These are phyloP conservation scores for Picea glauca DNA, from an alignment of 75 land plant species.

Conservation along the genomic window DNA sequence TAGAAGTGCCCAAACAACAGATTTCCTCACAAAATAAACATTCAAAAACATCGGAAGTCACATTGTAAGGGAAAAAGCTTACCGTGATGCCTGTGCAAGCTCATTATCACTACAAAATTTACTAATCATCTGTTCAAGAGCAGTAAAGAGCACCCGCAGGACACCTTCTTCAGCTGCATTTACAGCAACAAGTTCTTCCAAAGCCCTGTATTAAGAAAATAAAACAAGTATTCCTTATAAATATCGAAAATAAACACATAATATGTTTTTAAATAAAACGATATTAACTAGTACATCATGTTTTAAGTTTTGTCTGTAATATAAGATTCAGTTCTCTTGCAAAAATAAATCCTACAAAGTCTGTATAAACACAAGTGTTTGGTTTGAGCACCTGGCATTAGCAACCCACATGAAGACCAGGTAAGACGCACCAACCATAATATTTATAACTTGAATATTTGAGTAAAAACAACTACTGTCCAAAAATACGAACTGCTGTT, in stretches of 20 bases:
- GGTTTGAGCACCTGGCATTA: not conserved
- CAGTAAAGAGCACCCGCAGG: slow-evolving; percentile 66
- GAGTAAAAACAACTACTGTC: too few species aligned
- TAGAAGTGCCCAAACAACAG: not conserved
- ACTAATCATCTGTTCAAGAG: slow-evolving; percentile 57
- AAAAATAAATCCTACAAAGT: not conserved
- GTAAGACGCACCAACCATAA: too few species aligned
- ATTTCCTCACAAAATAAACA: not conserved
- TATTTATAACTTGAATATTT: too few species aligned
- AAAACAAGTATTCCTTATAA: not conserved
- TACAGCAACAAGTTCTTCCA: slow-evolving; percentile 70
- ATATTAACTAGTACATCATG: too few species aligned
- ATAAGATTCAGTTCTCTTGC: not conserved
- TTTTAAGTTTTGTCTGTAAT: not conserved
- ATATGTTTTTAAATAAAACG: not conserved
- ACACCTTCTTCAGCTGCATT: slow-evolving; percentile 83
- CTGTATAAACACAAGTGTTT: not conserved
- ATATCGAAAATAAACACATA: not conserved
- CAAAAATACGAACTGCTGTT: too few species aligned
- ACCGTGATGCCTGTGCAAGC: slow-evolving; percentile 78
- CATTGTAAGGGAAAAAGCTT: not conserved
- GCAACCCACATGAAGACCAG: too few species aligned
- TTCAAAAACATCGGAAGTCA: not conserved
- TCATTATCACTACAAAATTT: slow-evolving; percentile 68
- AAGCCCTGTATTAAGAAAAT: slow-evolving; percentile 40